Conservation (phyloP, 208 protist genomes). For the Acanthamoeba lenticulata region DNA sequence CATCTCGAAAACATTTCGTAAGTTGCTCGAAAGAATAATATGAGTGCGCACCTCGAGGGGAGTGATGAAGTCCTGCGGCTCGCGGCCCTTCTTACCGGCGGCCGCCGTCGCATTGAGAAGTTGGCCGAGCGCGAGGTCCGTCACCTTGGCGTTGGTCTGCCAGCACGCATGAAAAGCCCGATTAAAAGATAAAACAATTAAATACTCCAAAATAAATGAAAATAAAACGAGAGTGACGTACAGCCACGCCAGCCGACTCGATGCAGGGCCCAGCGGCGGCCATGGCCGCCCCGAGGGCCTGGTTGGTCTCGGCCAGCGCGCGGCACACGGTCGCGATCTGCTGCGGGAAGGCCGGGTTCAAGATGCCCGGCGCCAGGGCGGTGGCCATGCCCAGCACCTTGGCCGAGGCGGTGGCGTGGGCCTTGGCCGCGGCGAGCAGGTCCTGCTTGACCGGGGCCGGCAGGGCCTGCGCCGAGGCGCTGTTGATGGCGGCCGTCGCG, state of each 20-base stretch:
- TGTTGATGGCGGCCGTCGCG: neutral
- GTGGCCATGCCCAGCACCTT: conserved; percentile 15
- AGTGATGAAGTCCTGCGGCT: conserved; percentile 53
- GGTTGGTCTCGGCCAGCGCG: neutral
- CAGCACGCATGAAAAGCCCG: too few species aligned
- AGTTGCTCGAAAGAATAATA: too few species aligned
- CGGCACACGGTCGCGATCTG: conserved; percentile 17
- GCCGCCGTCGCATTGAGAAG: neutral
- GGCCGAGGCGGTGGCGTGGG: neutral
- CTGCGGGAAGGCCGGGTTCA: conserved; percentile 36
- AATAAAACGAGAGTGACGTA: too few species aligned
- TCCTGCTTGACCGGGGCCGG: neutral
- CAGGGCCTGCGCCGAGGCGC: neutral
- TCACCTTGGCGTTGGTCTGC: neutral
- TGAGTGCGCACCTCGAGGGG: conserved; percentile 23
- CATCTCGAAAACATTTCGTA: too few species aligned
- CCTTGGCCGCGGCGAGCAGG: neutral
- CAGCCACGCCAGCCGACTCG: neutral
- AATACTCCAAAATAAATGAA: too few species aligned
- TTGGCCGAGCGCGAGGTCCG: neutral
- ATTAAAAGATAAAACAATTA: too few species aligned
- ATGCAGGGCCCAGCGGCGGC: neutral
- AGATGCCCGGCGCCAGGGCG: conserved; percentile 1
- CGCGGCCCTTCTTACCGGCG: conserved; percentile 30
- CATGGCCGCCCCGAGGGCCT: neutral